Evolutionary conservation across 2,329 filamentous ascomycete genomes (phyloP).

Genomic region (Sporothrix brunneoviolacea): DNA sequence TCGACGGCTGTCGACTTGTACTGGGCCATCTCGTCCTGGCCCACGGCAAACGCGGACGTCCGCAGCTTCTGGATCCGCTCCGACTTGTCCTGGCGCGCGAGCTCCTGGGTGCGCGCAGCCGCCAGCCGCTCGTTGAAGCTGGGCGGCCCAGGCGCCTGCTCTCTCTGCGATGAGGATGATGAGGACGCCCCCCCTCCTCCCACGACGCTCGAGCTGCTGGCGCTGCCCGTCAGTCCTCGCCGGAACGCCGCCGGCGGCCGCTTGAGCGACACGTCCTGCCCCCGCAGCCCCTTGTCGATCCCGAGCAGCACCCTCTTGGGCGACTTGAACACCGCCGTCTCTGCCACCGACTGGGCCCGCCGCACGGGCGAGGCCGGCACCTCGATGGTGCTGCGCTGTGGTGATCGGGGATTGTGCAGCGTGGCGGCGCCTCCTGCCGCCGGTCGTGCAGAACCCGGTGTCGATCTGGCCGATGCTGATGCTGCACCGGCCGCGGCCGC

Average conservation of each 20-base stretch:
- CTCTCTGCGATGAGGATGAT: constrained; percentile 7
- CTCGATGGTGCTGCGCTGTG: constrained; percentile 42
- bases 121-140: constrained; percentile 84
- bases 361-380: constrained; percentile 71
- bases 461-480: background rate
- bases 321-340: constrained; percentile 56
- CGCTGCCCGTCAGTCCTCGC: constrained; percentile 19
- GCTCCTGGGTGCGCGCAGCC: constrained; percentile 56
- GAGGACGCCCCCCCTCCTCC: constrained; percentile 12
- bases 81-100: constrained; percentile 41
- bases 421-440: background rate
- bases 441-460: background rate
- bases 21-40: constrained; percentile 50
- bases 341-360: constrained; percentile 40
- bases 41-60: constrained; percentile 51
- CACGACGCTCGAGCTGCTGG: background rate
- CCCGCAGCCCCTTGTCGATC: constrained; percentile 81
- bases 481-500: constrained; percentile 6
- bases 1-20: constrained; percentile 53
- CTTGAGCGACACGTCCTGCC: constrained; percentile 77
- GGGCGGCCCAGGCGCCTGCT: constrained; percentile 30
- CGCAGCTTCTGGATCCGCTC: constrained; percentile 47
- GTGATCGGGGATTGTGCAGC: constrained; percentile 6
- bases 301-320: constrained; percentile 75
- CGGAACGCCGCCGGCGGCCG: constrained; percentile 50